Evolutionary conservation across 805 yeast species (phyloP), one percentile per base, ranked within the genome.

Genomic region (Hanseniaspora singularis): DNA sequence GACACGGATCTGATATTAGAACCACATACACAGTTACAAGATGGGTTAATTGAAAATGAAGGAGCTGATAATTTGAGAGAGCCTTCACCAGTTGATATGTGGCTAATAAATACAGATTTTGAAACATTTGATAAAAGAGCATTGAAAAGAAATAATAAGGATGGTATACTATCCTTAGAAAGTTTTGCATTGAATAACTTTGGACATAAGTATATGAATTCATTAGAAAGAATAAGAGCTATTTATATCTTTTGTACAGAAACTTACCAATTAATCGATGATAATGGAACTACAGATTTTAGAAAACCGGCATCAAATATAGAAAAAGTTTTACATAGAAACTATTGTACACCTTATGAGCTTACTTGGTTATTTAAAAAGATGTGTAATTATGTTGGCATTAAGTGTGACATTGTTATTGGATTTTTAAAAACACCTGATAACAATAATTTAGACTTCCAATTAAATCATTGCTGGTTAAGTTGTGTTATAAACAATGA

Each of bases 381-480:
- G 50, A 74, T 92, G 66, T 76, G 89, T 39, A 77, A 73, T 46
- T 69, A 79, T 0, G 65, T 88, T 41, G 78, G 80, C 10, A 70
- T 92, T 32, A 77, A 80, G 7, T 75, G 86, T 52, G 92, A 83
- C 51, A 70, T 86, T 1, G 77, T 92, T 2, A 65, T 77, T 22
- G 98, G 98, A 3, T 83, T 82, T 56, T 71, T 88, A 64, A 85
- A 88, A 58, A 74, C 78, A 22, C 94, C 95, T 8, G 77, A 77
- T 51, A 78, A 76, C 37, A 69, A 70, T 38, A 69, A 57, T 47
- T 40, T 51, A 28, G 61, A 58, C 28, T 72, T 69, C 52, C 64
- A 66, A n/a, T 60, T 78, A 31, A 85, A 87, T 56, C 98, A 92
- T 62, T 76, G 83, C 47, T 92, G 98, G 98, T 71, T 86, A 47